Conservation (phyloP, 352 stramenopile species). For the Phytopythium kandeliae region DNA sequence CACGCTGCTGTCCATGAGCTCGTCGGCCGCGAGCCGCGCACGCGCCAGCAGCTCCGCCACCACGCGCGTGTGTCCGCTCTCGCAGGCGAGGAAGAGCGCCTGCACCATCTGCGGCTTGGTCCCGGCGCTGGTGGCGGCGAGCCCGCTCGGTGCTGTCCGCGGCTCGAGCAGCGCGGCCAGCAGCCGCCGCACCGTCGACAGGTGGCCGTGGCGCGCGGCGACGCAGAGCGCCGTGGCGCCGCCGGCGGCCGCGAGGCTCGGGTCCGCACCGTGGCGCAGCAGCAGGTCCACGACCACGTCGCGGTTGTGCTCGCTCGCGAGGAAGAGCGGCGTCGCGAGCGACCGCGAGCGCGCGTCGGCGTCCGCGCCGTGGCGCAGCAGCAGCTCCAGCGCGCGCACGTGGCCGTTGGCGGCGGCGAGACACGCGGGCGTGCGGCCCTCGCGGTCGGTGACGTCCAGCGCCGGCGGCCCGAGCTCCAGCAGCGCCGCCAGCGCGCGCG, state of each 20-base stretch:
- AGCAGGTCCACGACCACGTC: slow-evolving; percentile 62
- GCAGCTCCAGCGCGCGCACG: slow-evolving; percentile 27
- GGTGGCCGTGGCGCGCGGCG: slow-evolving; percentile 74
- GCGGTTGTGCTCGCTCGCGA: slow-evolving; percentile 70
- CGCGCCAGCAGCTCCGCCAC: slow-evolving; percentile 56
- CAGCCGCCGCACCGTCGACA: slow-evolving; percentile 41
- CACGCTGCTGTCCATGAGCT: slow-evolving; percentile 75
- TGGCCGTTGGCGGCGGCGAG: slow-evolving; percentile 56
- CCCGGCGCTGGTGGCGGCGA: neutral
- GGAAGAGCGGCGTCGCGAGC: slow-evolving; percentile 70
- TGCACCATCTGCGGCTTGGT: slow-evolving; percentile 35
- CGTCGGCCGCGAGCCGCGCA: slow-evolving; percentile 54
- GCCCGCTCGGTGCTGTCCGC: neutral
- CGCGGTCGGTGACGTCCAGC: slow-evolving; percentile 63
- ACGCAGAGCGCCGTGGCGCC: slow-evolving; percentile 68
- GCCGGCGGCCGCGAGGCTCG: slow-evolving; percentile 33
- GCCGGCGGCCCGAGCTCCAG: slow-evolving; percentile 22
- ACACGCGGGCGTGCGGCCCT: slow-evolving; percentile 52
- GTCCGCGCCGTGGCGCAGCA: slow-evolving; percentile 43
- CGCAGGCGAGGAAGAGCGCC: slow-evolving; percentile 72
- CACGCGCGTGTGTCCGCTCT: slow-evolving; percentile 60
- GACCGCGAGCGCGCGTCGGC: slow-evolving; percentile 58
- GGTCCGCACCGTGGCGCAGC: slow-evolving; percentile 33
- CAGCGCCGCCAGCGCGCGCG: slow-evolving; percentile 35
- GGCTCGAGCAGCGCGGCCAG: slow-evolving; percentile 23